Evolutionary conservation across 306 rosid genomes (phyloP), one percentile per base, ranked within the genome.

Genomic region (Quercus dentata): DNA sequence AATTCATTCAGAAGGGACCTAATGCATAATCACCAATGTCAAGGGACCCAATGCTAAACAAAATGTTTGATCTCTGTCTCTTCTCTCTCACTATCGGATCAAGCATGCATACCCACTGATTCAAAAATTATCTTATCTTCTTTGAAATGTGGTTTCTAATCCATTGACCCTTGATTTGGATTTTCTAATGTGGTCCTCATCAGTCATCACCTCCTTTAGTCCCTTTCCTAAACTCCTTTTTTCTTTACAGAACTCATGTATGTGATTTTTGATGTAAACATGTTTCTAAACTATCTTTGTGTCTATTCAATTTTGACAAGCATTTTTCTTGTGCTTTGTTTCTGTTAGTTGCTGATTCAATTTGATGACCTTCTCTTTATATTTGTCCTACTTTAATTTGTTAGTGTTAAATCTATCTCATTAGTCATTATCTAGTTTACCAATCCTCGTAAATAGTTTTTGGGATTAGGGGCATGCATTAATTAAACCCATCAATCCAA

Each of bases 131-230:
- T 74, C 89, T 81, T 86, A 81, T 84, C 94, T 85, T 76, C 83
- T 64, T 41, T 49, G 3, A 3, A 13, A 18, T 59, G 59, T 65
- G 76, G 52, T 28, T 68, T 70, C 72, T 38, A 2, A 56, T 62
- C 65, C 69, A 76, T 87, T 91, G 93, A 89, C 93, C 77, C 86
- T 81, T 84, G 27, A 61, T 79, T 84, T 87, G 93, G 84, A 82
- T 87, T 59, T 72, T 71, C 71, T 80, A 23, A 77, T 44, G 80
- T 77, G 83, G 79, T 87, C 84, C 80, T 83, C 56, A 7, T 78
- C 30, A 23, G 78, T 83, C 56, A 5, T 76, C 30, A 23, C 27
- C 57, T 76, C 55, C 51, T 78, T 5, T 74, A 21, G 80, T 71
- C 74, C 44, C 54, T 79, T 23, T 74, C 79, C 56, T 38, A 6